Conservation (phyloP, 371 early-diverging fungal genomes). For the Mucor mucedo region DNA sequence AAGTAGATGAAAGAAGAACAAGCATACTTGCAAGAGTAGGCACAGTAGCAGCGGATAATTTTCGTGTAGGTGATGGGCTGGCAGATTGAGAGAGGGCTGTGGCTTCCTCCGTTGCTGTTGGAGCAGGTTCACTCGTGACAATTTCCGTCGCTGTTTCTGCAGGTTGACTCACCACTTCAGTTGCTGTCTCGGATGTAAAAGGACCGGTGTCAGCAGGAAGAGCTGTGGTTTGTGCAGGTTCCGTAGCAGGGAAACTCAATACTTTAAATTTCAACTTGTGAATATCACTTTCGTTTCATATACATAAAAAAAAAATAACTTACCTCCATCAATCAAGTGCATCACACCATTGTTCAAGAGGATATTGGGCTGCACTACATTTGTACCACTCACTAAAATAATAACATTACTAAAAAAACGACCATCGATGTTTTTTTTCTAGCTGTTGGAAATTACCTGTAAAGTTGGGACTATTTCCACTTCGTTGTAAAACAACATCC, state of each 20-base stretch:
- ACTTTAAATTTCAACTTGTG: neutral
- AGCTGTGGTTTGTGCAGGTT: too few relatives aligned
- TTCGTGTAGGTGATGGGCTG: neutral
- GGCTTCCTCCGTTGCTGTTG: neutral
- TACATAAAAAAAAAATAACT: neutral
- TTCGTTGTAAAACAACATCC: neutral
- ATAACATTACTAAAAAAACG: neutral
- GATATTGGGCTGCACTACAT: conserved; percentile 41
- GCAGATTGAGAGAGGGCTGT: neutral
- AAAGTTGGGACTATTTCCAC: conserved; percentile 1
- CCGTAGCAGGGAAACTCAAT: neutral
- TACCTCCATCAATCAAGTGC: conserved; percentile 43
- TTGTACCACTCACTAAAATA: conserved; percentile 27
- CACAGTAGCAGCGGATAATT: neutral
- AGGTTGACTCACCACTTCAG: neutral
- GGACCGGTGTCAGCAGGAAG: neutral
- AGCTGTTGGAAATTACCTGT: conserved; percentile 7
- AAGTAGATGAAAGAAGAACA: neutral
- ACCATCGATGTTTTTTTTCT: neutral
- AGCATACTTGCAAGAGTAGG: conserved; percentile 1
- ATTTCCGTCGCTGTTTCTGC: neutral
- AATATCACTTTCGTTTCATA: neutral
- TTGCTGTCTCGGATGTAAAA: too few relatives aligned
- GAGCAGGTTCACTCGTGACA: neutral
- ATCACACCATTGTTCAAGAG: conserved; percentile 52